Conservation (phyloP, 768 basidiomycete genomes). For the Crucibulum laeve region DNA sequence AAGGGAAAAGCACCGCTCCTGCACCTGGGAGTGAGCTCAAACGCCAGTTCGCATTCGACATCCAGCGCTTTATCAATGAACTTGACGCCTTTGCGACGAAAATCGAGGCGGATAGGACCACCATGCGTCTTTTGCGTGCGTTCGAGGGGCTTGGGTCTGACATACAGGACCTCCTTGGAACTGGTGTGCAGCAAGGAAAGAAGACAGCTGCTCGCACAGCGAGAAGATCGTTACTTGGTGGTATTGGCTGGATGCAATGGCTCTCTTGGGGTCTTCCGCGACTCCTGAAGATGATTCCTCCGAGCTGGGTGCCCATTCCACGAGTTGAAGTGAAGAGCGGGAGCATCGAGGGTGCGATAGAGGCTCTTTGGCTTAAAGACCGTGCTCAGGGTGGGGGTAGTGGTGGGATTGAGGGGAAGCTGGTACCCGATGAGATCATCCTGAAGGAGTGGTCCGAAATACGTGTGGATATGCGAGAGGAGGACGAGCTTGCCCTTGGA, state of each 20-base stretch:
- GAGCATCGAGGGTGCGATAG: slow-evolving; percentile 24
- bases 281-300: slow-evolving; percentile 20
- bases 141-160: slow-evolving; percentile 12
- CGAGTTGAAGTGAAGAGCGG: slow-evolving; percentile 30
- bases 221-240: slow-evolving; percentile 3
- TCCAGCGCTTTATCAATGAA: slow-evolving; percentile 11
- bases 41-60: slow-evolving; percentile 7
- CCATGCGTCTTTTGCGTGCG: slow-evolving; percentile 16
- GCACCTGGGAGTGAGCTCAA: not conserved
- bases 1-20: not conserved
- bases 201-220: slow-evolving; percentile 4
- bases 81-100: slow-evolving; percentile 13
- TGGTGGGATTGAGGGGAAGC: slow-evolving; percentile 16
- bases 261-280: slow-evolving; percentile 30
- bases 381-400: slow-evolving; percentile 10
- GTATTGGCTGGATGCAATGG: slow-evolving; percentile 19
- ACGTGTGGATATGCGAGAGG: slow-evolving; percentile 21
- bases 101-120: slow-evolving; percentile 16
- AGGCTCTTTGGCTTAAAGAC: slow-evolving; percentile 24
- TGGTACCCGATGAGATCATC: slow-evolving; percentile 28
- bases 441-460: slow-evolving; percentile 32
- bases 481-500: slow-evolving; percentile 6
- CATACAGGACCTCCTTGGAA: slow-evolving; percentile 7
- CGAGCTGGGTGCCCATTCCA: slow-evolving; percentile 27
- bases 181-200: slow-evolving; percentile 1